Base-by-base conservation (phyloP, 495 filamentous ascomycete species). In the Podospora conica region DNA sequence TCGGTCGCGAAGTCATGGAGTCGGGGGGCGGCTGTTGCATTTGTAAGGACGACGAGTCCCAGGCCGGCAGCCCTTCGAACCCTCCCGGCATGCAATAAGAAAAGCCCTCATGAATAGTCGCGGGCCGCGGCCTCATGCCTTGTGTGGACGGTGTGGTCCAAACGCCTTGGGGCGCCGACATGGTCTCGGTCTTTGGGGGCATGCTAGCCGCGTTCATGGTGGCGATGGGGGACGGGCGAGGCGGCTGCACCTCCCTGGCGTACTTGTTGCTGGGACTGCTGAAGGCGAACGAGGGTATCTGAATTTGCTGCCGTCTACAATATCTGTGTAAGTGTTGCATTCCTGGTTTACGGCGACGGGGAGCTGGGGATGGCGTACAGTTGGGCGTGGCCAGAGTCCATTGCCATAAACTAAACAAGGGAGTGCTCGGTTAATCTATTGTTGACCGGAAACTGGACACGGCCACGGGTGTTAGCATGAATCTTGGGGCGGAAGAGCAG, bases 91-190 rank as follows among this genome's bases (percentile, higher is more conserved):
- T 76, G 67, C 83, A 84, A 65, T 83, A 87, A 53, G 82, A 81
- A 69, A 87, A 87, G 53, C 80, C 82, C 73, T 86, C 84, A 62
- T 85, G 82, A 65, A 86, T 86, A 53, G 83, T 85, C 48, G 82
- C 82, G 48, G 84, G 82, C 27, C 84, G 76, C 29, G 82, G 81
- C 56, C 77, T 77, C 64, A 79, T 68, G 68, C 74, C 71, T 60
- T 82, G 79, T 24, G 79, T 71, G 18, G 76, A 71, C 20, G 79
- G 76, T 57, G 77, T 78, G n/a, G 78, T 77, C 80, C 80, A 83
- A 27, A 78, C 69, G 23, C 75, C 78, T 22, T 78, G 71, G 12
- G 79, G 74, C 53, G 76, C 73, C 59, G 71, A 62, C 64, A 80
- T 70, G 56, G 71, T 69, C 65, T 81, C 80, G 28, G 68, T 71